A percentile compares a stretch with the other conserved stretches of the same genome.
These are phyloP conservation scores for Baorangia bicolor DNA, from an alignment of 768 basidiomycete genomes.

Conservation along the genomic window DNA sequence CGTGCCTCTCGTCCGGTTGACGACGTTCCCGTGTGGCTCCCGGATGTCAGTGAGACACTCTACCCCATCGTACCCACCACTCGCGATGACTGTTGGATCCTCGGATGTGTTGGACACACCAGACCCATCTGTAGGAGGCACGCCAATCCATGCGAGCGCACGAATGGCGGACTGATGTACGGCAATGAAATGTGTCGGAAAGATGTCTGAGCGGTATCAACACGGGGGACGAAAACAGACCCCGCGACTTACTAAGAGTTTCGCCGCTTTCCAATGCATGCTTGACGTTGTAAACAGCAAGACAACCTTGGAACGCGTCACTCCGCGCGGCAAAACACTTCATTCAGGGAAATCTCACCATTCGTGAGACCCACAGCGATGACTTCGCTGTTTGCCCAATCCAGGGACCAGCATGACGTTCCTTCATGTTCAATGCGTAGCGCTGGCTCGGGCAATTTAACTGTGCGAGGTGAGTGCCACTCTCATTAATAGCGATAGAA, in stretches of 20 bases:
- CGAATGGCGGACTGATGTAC: conserved; percentile 82
- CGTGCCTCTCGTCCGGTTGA: conserved; percentile 77
- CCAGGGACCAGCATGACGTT: conserved; percentile 73
- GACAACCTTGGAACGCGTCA: conserved; percentile 40
- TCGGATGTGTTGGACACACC: conserved; percentile 46
- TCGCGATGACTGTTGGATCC: conserved; percentile 72
- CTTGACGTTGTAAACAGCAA: conserved; percentile 58
- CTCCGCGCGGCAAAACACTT: background rate
- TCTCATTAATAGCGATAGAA: background rate
- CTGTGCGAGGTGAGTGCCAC: conserved; percentile 35
- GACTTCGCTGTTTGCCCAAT: conserved; percentile 86
- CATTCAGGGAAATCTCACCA: conserved; percentile 46
- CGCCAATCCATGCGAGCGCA: conserved; percentile 69
- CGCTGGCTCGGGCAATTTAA: conserved; percentile 60
- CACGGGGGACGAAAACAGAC: background rate
- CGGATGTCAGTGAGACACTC: conserved; percentile 76
- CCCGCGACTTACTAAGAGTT: conserved; percentile 29
- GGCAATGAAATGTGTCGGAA: conserved; percentile 71
- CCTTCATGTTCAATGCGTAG: conserved; percentile 75
- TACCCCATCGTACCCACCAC: conserved; percentile 80
- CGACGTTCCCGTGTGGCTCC: conserved; percentile 60
- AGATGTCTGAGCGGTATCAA: conserved; percentile 31
- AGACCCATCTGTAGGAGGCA: conserved; percentile 52
- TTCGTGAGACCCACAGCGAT: conserved; percentile 84
- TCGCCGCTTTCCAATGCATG: conserved; percentile 37